phyloP scores from a whole-genome alignment of 129 eudicot species.

The Saposhnikovia divaricata region DNA sequence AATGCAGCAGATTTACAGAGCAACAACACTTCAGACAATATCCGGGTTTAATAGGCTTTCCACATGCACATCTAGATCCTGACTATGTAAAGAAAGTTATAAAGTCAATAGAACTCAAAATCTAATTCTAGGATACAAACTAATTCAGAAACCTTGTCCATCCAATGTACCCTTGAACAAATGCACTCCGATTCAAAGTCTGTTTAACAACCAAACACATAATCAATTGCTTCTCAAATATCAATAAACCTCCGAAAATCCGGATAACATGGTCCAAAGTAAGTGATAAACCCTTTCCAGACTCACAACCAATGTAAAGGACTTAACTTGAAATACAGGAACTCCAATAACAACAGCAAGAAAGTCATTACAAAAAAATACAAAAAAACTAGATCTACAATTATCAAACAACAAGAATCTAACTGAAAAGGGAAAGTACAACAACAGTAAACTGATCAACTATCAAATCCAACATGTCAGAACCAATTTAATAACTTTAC shows the following conservation, averaged over 20 bases:
- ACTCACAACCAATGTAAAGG: not conserved
- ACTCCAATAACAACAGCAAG: not conserved
- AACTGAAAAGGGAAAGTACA: conserved; percentile 10
- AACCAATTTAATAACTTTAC: conserved; percentile 9
- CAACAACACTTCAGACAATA: not conserved
- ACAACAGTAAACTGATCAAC: conserved; percentile 21
- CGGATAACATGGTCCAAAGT: no score
- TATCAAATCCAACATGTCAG: not conserved
- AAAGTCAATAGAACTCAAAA: not conserved
- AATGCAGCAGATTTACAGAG: not conserved
- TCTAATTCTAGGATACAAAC: not conserved
- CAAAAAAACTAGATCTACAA: conserved; percentile 11
- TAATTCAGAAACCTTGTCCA: not conserved
- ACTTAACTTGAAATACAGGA: not conserved
- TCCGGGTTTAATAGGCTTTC: not conserved
- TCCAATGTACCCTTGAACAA: not conserved
- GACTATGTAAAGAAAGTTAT: not conserved
- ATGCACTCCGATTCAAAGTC: not conserved
- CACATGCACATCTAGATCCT: not conserved
- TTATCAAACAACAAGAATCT: conserved; percentile 19
- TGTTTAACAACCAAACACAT: not conserved
- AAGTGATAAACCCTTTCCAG: not conserved
- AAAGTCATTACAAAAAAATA: not conserved
- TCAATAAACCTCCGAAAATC: not conserved
- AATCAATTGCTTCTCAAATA: not conserved